Evolutionary conservation across 1,139 yeast genomes (phyloP).

Genomic region (Geotrichum klebahnii): DNA sequence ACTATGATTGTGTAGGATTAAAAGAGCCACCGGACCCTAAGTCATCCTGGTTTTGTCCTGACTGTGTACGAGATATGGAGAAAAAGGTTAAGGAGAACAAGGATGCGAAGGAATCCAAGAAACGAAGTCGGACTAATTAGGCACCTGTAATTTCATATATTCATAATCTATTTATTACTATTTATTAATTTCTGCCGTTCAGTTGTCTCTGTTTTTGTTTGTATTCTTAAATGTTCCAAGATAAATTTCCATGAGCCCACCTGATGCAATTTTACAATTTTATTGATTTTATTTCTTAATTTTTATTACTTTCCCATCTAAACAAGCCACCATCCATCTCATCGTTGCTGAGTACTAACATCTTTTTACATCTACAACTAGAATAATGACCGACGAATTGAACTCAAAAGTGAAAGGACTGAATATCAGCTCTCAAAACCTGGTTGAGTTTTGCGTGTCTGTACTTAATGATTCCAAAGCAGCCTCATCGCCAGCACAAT

Average conservation of each 20-base stretch:
- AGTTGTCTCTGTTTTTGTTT: too few species aligned
- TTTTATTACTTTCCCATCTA: not conserved
- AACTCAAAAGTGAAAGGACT: not conserved
- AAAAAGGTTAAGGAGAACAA: slow-evolving; percentile 21
- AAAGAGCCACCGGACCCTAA: slow-evolving; percentile 39
- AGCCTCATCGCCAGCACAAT: not conserved
- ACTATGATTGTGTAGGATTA: slow-evolving; percentile 73
- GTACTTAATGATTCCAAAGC: not conserved
- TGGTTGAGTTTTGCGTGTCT: not conserved
- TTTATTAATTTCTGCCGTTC: too few species aligned
- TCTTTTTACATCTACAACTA: not conserved
- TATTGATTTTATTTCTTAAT: too few species aligned
- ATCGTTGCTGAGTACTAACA: not conserved
- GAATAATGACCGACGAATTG: slow-evolving; percentile 3
- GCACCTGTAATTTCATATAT: not conserved
- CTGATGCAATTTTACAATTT: too few species aligned
- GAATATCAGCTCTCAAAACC: not conserved
- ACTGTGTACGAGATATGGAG: slow-evolving; percentile 33
- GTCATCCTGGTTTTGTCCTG: slow-evolving; percentile 44
- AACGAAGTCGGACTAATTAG: slow-evolving; percentile 14
- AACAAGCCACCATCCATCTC: too few species aligned
- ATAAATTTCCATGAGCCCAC: too few species aligned
- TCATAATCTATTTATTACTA: not conserved
- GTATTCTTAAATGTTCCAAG: too few species aligned
- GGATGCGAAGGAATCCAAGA: slow-evolving; percentile 25